phyloP scores from a whole-genome alignment of 2,329 filamentous ascomycete species.

The Epichloe festucae region DNA sequence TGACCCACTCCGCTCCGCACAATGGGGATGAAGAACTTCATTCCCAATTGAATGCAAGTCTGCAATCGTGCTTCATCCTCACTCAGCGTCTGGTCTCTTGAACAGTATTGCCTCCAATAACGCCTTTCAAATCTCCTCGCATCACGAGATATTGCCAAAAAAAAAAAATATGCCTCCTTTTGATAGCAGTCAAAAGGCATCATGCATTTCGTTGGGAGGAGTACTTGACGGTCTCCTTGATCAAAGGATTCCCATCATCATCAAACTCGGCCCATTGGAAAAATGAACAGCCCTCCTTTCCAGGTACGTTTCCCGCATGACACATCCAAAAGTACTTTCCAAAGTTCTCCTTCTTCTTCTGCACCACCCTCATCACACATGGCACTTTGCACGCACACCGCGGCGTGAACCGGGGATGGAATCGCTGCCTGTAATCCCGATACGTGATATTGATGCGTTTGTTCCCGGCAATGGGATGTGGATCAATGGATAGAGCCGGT shows the following conservation, averaged over 20 bases:
- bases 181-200: too few relatives aligned
- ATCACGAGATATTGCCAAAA: too few relatives aligned
- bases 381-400: slow-evolving; percentile 64
- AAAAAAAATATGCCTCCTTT: too few relatives aligned
- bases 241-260: slow-evolving; percentile 63
- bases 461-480: slow-evolving; percentile 70
- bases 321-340: slow-evolving; percentile 94
- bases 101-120: too few relatives aligned
- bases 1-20: too few relatives aligned
- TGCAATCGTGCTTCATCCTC: too few relatives aligned
- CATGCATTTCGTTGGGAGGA: slow-evolving; percentile 13
- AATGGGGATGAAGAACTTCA: too few relatives aligned
- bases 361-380: slow-evolving; percentile 60
- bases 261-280: slow-evolving; percentile 84
- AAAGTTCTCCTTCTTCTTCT: slow-evolving; percentile 60
- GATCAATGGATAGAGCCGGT: slow-evolving; percentile 62
- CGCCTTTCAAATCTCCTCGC: too few relatives aligned
- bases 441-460: slow-evolving; percentile 90
- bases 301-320: slow-evolving; percentile 59
- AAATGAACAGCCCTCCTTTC: slow-evolving; percentile 56
- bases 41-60: too few relatives aligned
- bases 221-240: neutral
- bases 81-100: too few relatives aligned
- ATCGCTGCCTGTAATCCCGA: slow-evolving; percentile 63
- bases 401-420: slow-evolving; percentile 69